A percentile compares a stretch with the other conserved stretches of the same genome.
Evolutionary conservation across 2,329 filamentous ascomycete species (phyloP).

Genomic region (Atkinsonella hypoxylon): DNA sequence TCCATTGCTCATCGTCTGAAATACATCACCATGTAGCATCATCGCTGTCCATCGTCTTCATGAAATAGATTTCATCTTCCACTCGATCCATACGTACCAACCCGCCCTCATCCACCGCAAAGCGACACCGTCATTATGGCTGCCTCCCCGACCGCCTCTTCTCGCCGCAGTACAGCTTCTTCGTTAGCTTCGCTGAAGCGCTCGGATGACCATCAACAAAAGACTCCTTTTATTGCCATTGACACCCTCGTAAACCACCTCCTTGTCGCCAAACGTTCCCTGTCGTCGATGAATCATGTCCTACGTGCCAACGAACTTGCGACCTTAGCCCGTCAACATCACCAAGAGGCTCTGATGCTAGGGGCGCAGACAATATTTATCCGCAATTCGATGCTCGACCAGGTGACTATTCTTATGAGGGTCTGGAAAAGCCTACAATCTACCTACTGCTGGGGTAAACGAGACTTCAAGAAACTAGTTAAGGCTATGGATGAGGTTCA

Average conservation of each 20-base stretch:
- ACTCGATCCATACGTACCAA: not conserved
- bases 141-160: constrained; percentile 22
- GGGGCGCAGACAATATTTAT: constrained; percentile 59
- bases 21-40: constrained; percentile 6
- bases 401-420: constrained; percentile 38
- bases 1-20: not conserved
- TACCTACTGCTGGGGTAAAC: constrained; percentile 45
- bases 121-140: constrained; percentile 18
- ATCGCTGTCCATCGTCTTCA: not conserved
- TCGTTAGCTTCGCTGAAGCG: constrained; percentile 23
- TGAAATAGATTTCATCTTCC: not conserved
- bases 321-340: constrained; percentile 57
- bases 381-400: constrained; percentile 45
- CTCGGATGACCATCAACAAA: constrained; percentile 13
- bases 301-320: constrained; percentile 81
- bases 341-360: constrained; percentile 70
- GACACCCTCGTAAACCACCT: constrained; percentile 76
- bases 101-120: not conserved
- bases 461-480: constrained; percentile 50
- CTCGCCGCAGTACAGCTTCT: constrained; percentile 25
- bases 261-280: constrained; percentile 73
- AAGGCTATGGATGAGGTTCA: constrained; percentile 56
- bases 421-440: constrained; percentile 39
- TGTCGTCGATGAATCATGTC: constrained; percentile 73
- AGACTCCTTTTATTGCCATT: constrained; percentile 29